Evolutionary conservation across 306 rosid species (phyloP), one percentile per base, ranked within the genome.

Genomic region (Vicia faba): DNA sequence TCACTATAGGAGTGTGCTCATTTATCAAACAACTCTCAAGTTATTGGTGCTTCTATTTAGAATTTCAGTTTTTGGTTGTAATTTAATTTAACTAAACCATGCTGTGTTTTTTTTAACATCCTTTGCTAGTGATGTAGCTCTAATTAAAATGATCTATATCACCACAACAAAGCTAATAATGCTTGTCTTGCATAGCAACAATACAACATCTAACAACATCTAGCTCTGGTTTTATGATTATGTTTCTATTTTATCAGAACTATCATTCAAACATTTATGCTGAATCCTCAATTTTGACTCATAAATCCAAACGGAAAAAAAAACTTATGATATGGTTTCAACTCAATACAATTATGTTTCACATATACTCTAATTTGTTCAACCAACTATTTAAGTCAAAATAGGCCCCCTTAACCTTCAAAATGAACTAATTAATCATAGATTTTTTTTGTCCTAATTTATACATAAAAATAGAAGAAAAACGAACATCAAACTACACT

Each of bases 241-340:
- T 89, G 96, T 84, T 84, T 79, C 66, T 72, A 82, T 84, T 85
- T 74, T 82, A 40, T 60, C 63, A 64, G 28, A 83, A 79, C 87
- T 78, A 83, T 81, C 83, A 83, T 82, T 82, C 73, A 49, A 68
- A 77, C 61, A 73, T 75, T 66, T 62, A 57, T 31, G 70, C 67
- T 78, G 72, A 82, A 74, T 84, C 82, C 74, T 80, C 75, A 48
- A 76, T 56, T 82, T 84, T 87, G 88, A 87, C 95, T 75, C 71
- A 68, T 33, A 23, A 70, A 56, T 57, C 57, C 46, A 69, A 68
- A 76, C 1, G 9, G 5, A 18, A 16, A 49, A 65, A 69, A 74
- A 72, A 64, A 44, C 66, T 58, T 36, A 79, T 74, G 36, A 76
- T 76, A 50, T 76, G 56, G 82, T 69, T 67, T 62, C 75, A 60